Conservation (phyloP, 2,329 filamentous ascomycete genomes). For the Domatiomyces globalis region DNA sequence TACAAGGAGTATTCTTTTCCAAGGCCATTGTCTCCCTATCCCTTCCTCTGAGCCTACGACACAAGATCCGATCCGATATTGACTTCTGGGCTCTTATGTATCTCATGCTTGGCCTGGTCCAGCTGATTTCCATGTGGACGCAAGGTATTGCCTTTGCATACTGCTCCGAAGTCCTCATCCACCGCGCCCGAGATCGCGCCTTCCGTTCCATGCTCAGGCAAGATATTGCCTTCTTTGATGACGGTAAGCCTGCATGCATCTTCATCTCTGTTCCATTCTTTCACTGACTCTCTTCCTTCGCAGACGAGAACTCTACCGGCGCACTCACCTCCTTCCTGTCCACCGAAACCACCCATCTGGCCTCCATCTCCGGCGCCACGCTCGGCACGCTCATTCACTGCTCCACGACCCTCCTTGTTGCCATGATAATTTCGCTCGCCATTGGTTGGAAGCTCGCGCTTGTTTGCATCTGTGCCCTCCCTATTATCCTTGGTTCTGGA, state of each 20-base stretch:
- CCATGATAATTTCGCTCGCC: constrained; percentile 54
- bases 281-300: neutral
- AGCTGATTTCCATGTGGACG: constrained; percentile 52
- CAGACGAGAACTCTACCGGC: constrained; percentile 73
- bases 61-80: constrained; percentile 51
- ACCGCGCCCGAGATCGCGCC: constrained; percentile 64
- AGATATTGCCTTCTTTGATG: constrained; percentile 84
- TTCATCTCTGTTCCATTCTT: neutral
- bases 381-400: constrained; percentile 77
- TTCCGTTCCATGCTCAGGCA: constrained; percentile 84
- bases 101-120: constrained; percentile 63
- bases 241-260: constrained; percentile 11
- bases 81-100: constrained; percentile 87
- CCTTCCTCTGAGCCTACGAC: constrained; percentile 34
- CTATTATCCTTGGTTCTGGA: constrained; percentile 63
- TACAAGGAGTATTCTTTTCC: constrained; percentile 68
- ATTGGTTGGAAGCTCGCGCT: constrained; percentile 81
- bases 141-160: constrained; percentile 67
- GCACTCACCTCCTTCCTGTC: constrained; percentile 78
- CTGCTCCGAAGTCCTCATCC: constrained; percentile 74
- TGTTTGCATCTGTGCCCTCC: constrained; percentile 66
- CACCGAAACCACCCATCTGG: constrained; percentile 76
- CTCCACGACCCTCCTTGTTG: constrained; percentile 60
- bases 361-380: constrained; percentile 74
- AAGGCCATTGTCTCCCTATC: constrained; percentile 68